Evolutionary conservation across 2,329 filamentous ascomycete species (phyloP).

Genomic region (Botryosphaeria dothidea): DNA sequence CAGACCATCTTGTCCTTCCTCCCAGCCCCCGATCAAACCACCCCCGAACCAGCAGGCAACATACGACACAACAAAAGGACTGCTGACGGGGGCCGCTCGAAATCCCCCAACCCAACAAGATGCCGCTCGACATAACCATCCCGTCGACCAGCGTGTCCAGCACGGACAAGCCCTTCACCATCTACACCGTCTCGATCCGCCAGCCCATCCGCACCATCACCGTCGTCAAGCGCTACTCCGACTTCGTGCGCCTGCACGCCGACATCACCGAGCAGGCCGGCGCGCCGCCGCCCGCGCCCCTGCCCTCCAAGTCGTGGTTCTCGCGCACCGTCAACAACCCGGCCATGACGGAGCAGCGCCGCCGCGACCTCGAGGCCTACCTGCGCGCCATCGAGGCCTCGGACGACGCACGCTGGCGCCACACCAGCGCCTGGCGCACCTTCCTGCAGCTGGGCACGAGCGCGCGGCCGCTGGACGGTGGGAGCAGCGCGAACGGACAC

Average conservation of each 20-base stretch:
- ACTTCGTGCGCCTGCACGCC: slow-evolving; percentile 69
- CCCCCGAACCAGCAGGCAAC: background rate
- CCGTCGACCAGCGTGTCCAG: slow-evolving; percentile 52
- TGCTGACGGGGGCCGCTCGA: background rate
- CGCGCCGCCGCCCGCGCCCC: slow-evolving; percentile 66
- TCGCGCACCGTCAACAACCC: slow-evolving; percentile 61
- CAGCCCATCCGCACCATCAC: slow-evolving; percentile 75
- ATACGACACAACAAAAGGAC: too few relatives aligned
- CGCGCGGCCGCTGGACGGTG: slow-evolving; percentile 4
- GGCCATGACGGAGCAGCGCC: slow-evolving; percentile 70
- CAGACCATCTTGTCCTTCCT: background rate
- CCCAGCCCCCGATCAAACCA: background rate
- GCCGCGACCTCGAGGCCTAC: slow-evolving; percentile 68
- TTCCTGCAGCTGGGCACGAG: slow-evolving; percentile 64
- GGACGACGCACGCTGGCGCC: slow-evolving; percentile 75
- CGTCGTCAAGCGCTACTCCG: slow-evolving; percentile 79
- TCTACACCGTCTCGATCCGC: slow-evolving; percentile 76
- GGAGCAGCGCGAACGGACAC: background rate
- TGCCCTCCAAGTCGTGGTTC: slow-evolving; percentile 78
- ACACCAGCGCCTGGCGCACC: slow-evolving; percentile 68
- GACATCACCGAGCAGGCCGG: slow-evolving; percentile 61
- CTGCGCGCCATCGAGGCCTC: slow-evolving; percentile 70
- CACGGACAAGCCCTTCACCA: slow-evolving; percentile 65
- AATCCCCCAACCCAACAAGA: background rate
- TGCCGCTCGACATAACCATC: slow-evolving; percentile 43